A percentile compares a stretch with the other conserved stretches of the same genome.
Conservation (phyloP, 176 grass and related monocot genomes). For the Lolium rigidum region DNA sequence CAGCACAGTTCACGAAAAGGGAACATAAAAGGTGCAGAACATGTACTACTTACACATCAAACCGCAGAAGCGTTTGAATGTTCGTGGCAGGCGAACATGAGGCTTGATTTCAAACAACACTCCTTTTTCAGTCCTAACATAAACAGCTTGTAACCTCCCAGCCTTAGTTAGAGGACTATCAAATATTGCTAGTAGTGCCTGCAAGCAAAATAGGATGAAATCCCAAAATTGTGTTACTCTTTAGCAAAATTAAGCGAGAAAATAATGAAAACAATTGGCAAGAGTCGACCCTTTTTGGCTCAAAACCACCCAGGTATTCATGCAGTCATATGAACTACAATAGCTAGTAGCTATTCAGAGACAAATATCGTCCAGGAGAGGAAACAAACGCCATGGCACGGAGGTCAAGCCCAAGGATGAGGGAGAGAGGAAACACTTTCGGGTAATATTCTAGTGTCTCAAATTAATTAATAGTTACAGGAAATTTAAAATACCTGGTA, state of each 20-base stretch:
- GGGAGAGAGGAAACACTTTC: background rate
- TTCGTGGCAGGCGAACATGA: constrained; percentile 80
- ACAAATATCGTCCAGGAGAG: background rate
- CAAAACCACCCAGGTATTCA: background rate
- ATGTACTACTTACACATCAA: constrained; percentile 69
- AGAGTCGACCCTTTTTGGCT: background rate
- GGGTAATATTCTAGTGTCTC: background rate
- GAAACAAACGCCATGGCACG: background rate
- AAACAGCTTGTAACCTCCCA: constrained; percentile 93
- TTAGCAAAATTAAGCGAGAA: background rate
- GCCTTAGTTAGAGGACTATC: constrained; percentile 95
- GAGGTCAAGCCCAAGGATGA: no score
- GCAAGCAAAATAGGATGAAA: constrained; percentile 27
- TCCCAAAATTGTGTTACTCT: background rate
- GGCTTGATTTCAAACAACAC: constrained; percentile 98
- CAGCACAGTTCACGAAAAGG: background rate
- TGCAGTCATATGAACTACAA: background rate
- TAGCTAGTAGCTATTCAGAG: constrained; percentile 2
- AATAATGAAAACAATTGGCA: background rate
- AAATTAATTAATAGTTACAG: background rate
- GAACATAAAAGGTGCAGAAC: background rate
- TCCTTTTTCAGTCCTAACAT: constrained; percentile 92
- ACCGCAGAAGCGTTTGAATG: constrained; percentile 93
- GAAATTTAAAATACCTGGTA: constrained; percentile 70
- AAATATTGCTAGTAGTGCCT: constrained; percentile 96